Evolutionary conservation across 345 rosid genomes (phyloP), one percentile per base, ranked within the genome.

Genomic region (Excoecaria cochinchinensis): DNA sequence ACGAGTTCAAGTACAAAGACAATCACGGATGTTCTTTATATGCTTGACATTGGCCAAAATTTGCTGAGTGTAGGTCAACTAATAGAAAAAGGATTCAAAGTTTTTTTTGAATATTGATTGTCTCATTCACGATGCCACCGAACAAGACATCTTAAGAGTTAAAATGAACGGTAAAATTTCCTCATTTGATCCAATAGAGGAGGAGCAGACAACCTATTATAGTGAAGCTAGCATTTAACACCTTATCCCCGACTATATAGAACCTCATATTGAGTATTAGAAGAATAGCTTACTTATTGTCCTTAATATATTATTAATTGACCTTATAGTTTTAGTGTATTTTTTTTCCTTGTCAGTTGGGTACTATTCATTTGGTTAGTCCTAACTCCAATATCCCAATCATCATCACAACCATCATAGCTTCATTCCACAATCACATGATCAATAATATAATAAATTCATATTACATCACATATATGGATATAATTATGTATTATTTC

Each of bases 21-120:
- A 55, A n/a, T 50, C 3, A 10, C 53, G 11, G 53, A 50, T 22
- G 53, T 50, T 50, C 15, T 76, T 0, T 82, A 47, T 68, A 60
- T 82, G 5, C 71, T 19, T 21, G 24, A 60, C 0, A 40, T 78
- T 3, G 67, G 71, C 58, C 67, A 82, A 31, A 78, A 78, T 9
- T 38, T 78, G 15, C 39, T 82, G 10, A 75, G 76, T 53, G 48
- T 44, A 44, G 48, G 9, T 5, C 9, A 44, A 5, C 48, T 44
- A 44, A 44, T 44, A 44, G 8, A 17, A 55, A 55, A 55, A 55
- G 0, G 4, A 55, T 55, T 55, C 21, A 55, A 55, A 55, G 7
- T 55, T 5, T 15, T 22, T 2, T 55, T 55, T 55, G 59, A 55
- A 19, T 4, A 17, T 55, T 8, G 59, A 55, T 55, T 55, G 58